Conservation (phyloP, 148 eudicot species). For the Tetragonia tetragonoides region DNA sequence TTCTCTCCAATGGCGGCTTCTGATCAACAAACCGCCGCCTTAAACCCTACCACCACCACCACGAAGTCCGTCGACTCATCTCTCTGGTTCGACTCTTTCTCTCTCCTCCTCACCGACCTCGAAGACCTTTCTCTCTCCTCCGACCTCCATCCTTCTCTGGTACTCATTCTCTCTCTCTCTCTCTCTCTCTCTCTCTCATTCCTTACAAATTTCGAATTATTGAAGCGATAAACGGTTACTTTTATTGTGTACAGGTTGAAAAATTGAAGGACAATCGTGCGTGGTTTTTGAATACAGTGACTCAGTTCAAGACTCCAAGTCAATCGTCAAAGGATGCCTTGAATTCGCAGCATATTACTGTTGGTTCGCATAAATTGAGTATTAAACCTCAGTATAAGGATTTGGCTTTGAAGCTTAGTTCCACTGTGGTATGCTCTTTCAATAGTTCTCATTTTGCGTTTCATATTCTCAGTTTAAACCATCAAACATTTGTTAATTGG, state of each 20-base stretch:
- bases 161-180: slow-evolving; percentile 28
- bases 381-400: slow-evolving; percentile 64
- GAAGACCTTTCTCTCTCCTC: slow-evolving; percentile 61
- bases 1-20: slow-evolving; percentile 39
- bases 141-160: slow-evolving; percentile 56
- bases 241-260: slow-evolving; percentile 40
- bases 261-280: slow-evolving; percentile 65
- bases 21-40: slow-evolving; percentile 22
- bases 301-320: slow-evolving; percentile 64
- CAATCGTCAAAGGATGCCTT: slow-evolving; percentile 74
- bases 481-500: too few relatives aligned
- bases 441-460: background rate
- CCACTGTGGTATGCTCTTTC: slow-evolving; percentile 48
- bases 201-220: background rate
- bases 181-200: background rate
- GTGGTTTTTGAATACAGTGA: slow-evolving; percentile 75
- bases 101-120: slow-evolving; percentile 63
- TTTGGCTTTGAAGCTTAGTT: slow-evolving; percentile 67
- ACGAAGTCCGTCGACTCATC: slow-evolving; percentile 59
- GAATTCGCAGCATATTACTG: slow-evolving; percentile 45
- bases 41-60: background rate
- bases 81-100: slow-evolving; percentile 93
- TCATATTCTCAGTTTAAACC: background rate
- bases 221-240: background rate
- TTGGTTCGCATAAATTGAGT: slow-evolving; percentile 62